Percentiles rank a stretch among this genome's conserved stretches.
Evolutionary conservation across 2,329 filamentous ascomycete species (phyloP).

Genomic region (Phoma herbarum): DNA sequence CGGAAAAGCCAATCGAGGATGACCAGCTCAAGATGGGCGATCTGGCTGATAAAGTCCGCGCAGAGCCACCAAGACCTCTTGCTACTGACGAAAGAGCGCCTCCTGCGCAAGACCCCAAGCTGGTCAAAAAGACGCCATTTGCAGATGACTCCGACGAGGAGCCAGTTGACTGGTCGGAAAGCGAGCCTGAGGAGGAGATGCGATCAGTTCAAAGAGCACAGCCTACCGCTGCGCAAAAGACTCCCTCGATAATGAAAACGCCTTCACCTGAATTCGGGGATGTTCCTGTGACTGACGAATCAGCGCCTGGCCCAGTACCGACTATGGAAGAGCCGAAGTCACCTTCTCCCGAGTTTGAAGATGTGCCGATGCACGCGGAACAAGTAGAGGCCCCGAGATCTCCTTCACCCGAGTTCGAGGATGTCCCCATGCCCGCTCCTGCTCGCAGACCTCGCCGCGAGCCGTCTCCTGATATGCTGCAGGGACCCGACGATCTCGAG

Average conservation of each 20-base stretch:
- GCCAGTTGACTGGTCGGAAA: constrained; percentile 63
- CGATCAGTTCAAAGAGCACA: not conserved
- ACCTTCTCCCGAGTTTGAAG: constrained; percentile 61
- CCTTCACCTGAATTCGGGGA: constrained; percentile 63
- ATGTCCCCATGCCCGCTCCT: constrained; percentile 50
- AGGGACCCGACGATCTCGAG: constrained; percentile 42
- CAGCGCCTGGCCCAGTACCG: not conserved
- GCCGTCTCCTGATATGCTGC: constrained; percentile 34
- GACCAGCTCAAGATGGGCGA: constrained; percentile 52
- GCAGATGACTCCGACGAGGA: constrained; percentile 51
- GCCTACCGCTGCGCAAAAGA: not conserved
- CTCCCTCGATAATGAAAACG: constrained; percentile 42
- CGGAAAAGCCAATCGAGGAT: constrained; percentile 44
- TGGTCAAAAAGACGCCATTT: constrained; percentile 33
- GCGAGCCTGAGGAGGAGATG: constrained; percentile 52
- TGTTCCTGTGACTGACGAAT: constrained; percentile 44
- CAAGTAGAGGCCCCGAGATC: constrained; percentile 43
- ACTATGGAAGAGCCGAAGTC: constrained; percentile 47
- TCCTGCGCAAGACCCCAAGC: constrained; percentile 30
- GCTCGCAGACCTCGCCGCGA: constrained; percentile 27
- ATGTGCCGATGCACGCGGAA: constrained; percentile 51
- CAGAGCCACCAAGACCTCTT: constrained; percentile 51
- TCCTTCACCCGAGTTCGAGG: constrained; percentile 61
- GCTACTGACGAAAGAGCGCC: constrained; percentile 30
- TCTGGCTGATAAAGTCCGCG: constrained; percentile 54